phyloP scores from a whole-genome alignment of 2,329 filamentous ascomycete genomes.

The Alternaria viburni region DNA sequence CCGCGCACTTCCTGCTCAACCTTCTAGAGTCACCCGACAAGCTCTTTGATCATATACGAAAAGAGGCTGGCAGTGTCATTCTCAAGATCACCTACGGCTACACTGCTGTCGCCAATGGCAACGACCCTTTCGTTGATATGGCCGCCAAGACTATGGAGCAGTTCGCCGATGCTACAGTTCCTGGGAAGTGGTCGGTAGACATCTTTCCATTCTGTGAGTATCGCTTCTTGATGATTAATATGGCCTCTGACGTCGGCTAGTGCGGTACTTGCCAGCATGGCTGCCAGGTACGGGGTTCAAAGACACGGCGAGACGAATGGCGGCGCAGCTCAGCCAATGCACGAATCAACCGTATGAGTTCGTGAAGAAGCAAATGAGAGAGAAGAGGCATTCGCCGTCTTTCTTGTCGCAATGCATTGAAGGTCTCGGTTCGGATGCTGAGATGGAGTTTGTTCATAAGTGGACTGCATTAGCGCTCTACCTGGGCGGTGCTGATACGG shows the following conservation, averaged over 20 bases:
- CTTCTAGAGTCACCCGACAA: constrained; percentile 22
- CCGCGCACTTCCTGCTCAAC: constrained; percentile 31
- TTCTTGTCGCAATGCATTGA: constrained; percentile 51
- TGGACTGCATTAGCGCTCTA: constrained; percentile 54
- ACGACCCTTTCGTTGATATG: constrained; percentile 55
- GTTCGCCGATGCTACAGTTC: constrained; percentile 50
- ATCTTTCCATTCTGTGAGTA: constrained; percentile 51
- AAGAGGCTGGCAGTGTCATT: constrained; percentile 36
- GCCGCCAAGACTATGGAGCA: constrained; percentile 49
- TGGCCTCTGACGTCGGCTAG: not conserved
- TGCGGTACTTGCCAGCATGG: constrained; percentile 54
- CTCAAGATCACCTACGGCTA: constrained; percentile 51
- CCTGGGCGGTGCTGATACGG: constrained; percentile 52
- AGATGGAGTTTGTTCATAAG: constrained; percentile 47
- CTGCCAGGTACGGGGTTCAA: constrained; percentile 50
- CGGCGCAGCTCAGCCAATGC: constrained; percentile 32
- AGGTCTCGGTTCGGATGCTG: constrained; percentile 31
- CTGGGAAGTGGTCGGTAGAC: constrained; percentile 56
- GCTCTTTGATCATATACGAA: constrained; percentile 29
- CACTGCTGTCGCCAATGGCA: constrained; percentile 46
- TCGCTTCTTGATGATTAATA: not conserved
- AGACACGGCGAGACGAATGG: constrained; percentile 25
- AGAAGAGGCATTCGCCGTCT: constrained; percentile 40
- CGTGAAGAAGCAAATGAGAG: constrained; percentile 50
- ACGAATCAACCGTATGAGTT: constrained; percentile 53